A percentile compares a stretch with the other conserved stretches of the same genome.
Evolutionary conservation across 1,284 basidiomycete genomes (phyloP).

Genomic region (Salmacisia buchloeana): DNA sequence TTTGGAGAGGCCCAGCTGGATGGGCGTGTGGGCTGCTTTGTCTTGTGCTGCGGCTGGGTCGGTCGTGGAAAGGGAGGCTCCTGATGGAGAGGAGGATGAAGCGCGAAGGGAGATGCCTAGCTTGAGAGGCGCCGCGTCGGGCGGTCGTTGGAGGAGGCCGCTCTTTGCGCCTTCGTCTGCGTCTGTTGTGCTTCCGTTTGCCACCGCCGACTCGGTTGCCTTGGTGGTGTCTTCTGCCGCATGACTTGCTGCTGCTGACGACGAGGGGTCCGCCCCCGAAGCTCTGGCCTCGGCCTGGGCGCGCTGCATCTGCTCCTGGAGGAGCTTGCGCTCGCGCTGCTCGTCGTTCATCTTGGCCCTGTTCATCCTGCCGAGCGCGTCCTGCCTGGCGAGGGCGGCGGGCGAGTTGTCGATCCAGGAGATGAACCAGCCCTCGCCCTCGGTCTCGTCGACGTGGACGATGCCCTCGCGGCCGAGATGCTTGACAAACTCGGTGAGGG

Average conservation of each 20-base stretch:
- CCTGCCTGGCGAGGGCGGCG: conserved; percentile 82
- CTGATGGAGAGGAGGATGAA: neutral
- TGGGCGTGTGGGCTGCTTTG: neutral
- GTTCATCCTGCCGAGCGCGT: conserved; percentile 88
- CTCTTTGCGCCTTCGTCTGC: neutral
- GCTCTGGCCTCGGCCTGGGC: conserved; percentile 56
- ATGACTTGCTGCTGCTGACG: neutral
- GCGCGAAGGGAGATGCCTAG: conserved; percentile 1
- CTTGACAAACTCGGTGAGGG: conserved; percentile 87
- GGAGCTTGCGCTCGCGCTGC: conserved; percentile 79
- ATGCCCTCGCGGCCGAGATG: conserved; percentile 82
- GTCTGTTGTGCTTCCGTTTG: neutral
- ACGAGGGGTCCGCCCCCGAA: conserved; percentile 19
- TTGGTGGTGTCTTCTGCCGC: neutral
- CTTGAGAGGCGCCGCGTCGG: neutral
- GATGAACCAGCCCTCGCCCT: conserved; percentile 86
- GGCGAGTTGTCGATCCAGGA: conserved; percentile 95
- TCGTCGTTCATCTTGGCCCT: conserved; percentile 86
- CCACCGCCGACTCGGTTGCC: neutral
- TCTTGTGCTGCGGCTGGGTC: neutral
- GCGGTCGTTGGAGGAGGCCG: neutral
- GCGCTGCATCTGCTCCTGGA: conserved; percentile 89
- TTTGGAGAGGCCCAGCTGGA: neutral
- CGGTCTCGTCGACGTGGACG: conserved; percentile 90
- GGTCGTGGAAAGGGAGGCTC: neutral